phyloP scores from a whole-genome alignment of 441 rosid genomes.

The Populus hybrid region DNA sequence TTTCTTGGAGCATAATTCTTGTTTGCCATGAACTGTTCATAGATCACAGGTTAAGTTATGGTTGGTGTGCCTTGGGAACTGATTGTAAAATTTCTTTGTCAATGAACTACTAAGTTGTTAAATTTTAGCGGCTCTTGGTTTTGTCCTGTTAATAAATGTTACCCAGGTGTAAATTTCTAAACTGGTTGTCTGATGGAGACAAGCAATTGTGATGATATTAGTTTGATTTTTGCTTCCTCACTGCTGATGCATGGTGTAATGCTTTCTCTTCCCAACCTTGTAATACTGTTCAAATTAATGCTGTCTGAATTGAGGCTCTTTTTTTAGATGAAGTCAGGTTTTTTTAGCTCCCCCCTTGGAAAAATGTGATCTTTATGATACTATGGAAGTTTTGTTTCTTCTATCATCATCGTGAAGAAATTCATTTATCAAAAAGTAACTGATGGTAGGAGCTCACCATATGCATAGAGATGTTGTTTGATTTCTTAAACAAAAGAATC shows the following conservation, averaged over 20 bases:
- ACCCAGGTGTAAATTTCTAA: neutral
- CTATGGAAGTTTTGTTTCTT: neutral
- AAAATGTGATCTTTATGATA: neutral
- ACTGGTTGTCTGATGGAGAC: neutral
- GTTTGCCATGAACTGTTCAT: neutral
- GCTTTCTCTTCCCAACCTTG: neutral
- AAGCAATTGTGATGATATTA: neutral
- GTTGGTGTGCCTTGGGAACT: neutral
- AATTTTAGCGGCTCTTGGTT: neutral
- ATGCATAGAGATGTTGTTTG: neutral
- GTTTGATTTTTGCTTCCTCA: neutral
- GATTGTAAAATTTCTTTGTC: neutral
- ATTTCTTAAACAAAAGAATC: neutral
- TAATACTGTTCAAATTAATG: neutral
- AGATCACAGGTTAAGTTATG: neutral
- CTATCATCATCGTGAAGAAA: neutral
- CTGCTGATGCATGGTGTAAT: neutral
- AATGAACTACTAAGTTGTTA: neutral
- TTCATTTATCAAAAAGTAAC: neutral
- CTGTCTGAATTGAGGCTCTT: neutral
- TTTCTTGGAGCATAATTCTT: constrained; percentile 2
- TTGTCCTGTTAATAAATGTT: neutral
- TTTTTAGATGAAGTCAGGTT: neutral
- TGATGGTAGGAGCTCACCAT: neutral
- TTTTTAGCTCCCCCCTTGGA: neutral